These are phyloP conservation scores for Dichotomocladium elegans DNA, from an alignment of 371 early-diverging fungal genomes.

Conservation along the genomic window DNA sequence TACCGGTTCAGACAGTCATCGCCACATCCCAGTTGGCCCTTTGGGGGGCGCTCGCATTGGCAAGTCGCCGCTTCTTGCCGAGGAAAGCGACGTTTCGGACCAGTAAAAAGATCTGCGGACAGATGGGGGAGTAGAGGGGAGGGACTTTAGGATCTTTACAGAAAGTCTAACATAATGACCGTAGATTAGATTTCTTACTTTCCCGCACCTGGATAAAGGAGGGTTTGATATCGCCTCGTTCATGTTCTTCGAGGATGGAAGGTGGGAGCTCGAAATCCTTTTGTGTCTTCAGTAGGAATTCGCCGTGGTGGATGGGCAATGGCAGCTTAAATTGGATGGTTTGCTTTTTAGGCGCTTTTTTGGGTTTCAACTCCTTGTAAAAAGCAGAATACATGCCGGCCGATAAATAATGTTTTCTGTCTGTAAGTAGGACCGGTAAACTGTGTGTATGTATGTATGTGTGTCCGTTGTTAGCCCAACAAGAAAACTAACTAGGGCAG, in stretches of 20 bases:
- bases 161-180: not conserved
- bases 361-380: not conserved
- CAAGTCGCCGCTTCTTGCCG: conserved; percentile 52
- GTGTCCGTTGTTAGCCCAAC: too few species aligned
- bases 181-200: conserved; percentile 17
- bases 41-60: conserved; percentile 57
- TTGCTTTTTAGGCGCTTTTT: conserved; percentile 1
- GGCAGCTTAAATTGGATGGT: conserved; percentile 23
- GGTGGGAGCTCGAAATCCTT: conserved; percentile 47
- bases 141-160: too few species aligned
- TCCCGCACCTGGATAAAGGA: conserved; percentile 27
- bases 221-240: conserved; percentile 13
- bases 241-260: conserved; percentile 46
- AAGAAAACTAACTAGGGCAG: too few species aligned
- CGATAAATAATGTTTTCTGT: conserved; percentile 15
- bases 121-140: too few species aligned
- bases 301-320: conserved; percentile 57
- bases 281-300: conserved; percentile 26
- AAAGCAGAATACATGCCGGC: conserved; percentile 21
- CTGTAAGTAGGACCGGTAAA: not conserved
- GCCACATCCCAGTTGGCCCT: conserved; percentile 61
- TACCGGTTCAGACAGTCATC: conserved; percentile 76
- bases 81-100: too few species aligned
- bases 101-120: too few species aligned
- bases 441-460: too few species aligned